phyloP scores from a whole-genome alignment of 495 filamentous ascomycete species.

The Xylaria flabelliformis region DNA sequence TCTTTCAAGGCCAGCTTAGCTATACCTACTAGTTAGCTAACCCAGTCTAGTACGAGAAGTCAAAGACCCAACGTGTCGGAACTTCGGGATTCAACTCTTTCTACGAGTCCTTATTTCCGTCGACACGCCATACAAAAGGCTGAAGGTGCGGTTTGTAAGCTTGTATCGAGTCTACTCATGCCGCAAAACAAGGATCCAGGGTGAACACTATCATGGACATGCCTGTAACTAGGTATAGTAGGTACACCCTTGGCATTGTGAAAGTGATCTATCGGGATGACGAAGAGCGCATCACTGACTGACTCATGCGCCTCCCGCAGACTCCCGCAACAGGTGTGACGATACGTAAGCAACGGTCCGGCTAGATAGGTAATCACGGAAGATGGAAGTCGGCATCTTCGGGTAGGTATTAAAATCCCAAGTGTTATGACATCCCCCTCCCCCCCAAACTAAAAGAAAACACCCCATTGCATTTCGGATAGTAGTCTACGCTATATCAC shows the following conservation, averaged over 20 bases:
- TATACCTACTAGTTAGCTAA: background rate
- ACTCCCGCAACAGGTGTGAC: background rate
- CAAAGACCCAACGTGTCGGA: background rate
- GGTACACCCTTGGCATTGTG: background rate
- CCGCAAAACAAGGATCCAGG: background rate
- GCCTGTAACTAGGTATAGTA: background rate
- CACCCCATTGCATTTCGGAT: background rate
- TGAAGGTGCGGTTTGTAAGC: background rate
- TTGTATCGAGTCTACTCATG: background rate
- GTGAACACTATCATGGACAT: background rate
- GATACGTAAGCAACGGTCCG: background rate
- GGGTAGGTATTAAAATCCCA: background rate
- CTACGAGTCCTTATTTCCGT: background rate
- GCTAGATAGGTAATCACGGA: background rate
- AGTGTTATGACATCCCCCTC: background rate
- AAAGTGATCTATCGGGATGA: slow-evolving; percentile 2
- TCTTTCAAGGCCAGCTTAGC: background rate
- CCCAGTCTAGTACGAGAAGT: background rate
- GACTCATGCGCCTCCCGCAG: background rate
- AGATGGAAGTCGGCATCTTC: background rate
- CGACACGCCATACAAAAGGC: background rate
- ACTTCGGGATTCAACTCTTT: background rate
- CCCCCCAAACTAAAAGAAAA: background rate
- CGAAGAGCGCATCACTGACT: background rate
- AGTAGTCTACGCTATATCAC: background rate